Evolutionary conservation across 176 grass and related monocot genomes (phyloP).

Genomic region (Leersia perrieri): DNA sequence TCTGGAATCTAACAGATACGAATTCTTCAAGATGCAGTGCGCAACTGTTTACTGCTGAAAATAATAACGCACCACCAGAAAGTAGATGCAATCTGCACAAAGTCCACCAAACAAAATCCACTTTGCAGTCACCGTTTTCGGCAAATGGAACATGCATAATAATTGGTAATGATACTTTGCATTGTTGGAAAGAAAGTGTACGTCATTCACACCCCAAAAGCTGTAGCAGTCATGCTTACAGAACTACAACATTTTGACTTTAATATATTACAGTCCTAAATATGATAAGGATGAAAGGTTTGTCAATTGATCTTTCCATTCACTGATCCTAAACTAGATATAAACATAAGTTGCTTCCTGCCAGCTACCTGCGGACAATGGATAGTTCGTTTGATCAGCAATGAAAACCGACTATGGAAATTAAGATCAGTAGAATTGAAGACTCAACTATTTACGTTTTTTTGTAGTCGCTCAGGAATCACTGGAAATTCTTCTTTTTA

Average conservation of each 20-base stretch:
- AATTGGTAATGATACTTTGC: background rate
- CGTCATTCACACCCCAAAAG: background rate
- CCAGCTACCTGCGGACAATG: background rate
- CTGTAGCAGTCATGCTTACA: background rate
- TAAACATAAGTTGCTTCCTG: background rate
- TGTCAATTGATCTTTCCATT: background rate
- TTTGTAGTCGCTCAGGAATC: constrained; percentile 1
- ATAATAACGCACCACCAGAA: background rate
- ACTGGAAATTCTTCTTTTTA: background rate
- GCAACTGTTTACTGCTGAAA: background rate
- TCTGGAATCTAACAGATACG: background rate
- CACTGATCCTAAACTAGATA: background rate
- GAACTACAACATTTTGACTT: background rate
- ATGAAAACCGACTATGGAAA: background rate
- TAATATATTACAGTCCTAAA: background rate
- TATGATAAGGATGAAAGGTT: background rate
- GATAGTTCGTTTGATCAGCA: background rate
- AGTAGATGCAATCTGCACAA: background rate
- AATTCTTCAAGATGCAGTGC: background rate
- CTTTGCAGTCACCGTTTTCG: background rate
- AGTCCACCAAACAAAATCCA: background rate
- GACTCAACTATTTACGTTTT: background rate
- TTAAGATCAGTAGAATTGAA: background rate
- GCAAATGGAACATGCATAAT: background rate
- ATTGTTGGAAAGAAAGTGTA: background rate